A percentile compares a stretch with the other conserved stretches of the same genome.
Conservation (phyloP, 495 filamentous ascomycete genomes). For the Aspergillus nidulans region DNA sequence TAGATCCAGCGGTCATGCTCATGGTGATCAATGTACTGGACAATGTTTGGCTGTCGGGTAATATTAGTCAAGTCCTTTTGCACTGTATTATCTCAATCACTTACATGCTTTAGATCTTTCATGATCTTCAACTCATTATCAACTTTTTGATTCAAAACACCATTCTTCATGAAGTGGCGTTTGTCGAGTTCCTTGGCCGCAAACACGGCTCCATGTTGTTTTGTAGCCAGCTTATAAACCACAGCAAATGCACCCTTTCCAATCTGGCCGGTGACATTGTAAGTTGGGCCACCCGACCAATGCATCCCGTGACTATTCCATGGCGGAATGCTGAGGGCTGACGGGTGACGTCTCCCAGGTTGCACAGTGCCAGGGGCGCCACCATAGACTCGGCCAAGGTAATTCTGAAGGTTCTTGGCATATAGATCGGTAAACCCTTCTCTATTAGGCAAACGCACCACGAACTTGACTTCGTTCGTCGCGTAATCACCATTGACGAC, state of each 20-base stretch:
- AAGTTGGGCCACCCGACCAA: slow-evolving; percentile 78
- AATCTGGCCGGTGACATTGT: slow-evolving; percentile 74
- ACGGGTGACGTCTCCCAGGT: slow-evolving; percentile 22
- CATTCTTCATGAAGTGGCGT: slow-evolving; percentile 81
- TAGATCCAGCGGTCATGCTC: slow-evolving; percentile 75
- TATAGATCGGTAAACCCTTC: slow-evolving; percentile 58
- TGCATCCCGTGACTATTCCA: slow-evolving; percentile 54
- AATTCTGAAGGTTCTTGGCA: slow-evolving; percentile 52
- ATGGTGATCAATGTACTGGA: slow-evolving; percentile 80
- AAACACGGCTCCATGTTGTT: slow-evolving; percentile 70
- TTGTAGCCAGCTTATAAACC: slow-evolving; percentile 79
- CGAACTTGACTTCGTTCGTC: slow-evolving; percentile 61
- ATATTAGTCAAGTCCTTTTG: slow-evolving; percentile 4
- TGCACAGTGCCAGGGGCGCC: slow-evolving; percentile 21
- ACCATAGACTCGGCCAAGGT: slow-evolving; percentile 39
- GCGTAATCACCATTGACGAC: slow-evolving; percentile 52
- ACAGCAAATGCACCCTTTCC: slow-evolving; percentile 93
- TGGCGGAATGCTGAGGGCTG: slow-evolving; percentile 28
- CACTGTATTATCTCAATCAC: slow-evolving; percentile 20
- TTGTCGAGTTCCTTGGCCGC: slow-evolving; percentile 93
- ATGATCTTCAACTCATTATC: slow-evolving; percentile 96
- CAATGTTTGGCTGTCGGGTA: slow-evolving; percentile 70
- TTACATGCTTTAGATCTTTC: slow-evolving; percentile 74
- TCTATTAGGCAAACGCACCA: slow-evolving; percentile 76
- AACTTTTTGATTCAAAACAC: slow-evolving; percentile 75